A percentile compares a stretch with the other conserved stretches of the same genome.
These are phyloP conservation scores for Thamnidium elegans DNA, from an alignment of 192 early-diverging fungal species.

Conservation along the genomic window DNA sequence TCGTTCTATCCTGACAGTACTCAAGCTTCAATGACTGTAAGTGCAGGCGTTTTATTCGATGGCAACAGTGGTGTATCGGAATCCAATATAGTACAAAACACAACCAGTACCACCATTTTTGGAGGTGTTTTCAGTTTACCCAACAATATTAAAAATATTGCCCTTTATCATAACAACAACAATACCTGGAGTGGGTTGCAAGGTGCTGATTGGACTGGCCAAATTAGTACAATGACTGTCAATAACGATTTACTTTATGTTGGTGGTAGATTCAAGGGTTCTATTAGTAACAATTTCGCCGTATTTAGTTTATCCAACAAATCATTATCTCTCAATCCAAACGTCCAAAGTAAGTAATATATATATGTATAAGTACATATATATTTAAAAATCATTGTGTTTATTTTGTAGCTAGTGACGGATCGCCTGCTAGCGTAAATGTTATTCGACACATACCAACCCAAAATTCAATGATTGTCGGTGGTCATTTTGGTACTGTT, in stretches of 20 bases:
- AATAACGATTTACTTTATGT: constrained; percentile 55
- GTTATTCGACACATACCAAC: constrained; percentile 20
- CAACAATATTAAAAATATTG: constrained; percentile 42
- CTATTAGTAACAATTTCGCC: constrained; percentile 25
- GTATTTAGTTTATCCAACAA: constrained; percentile 52
- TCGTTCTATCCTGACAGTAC: constrained; percentile 16
- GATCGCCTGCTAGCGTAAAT: constrained; percentile 23
- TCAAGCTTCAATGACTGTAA: constrained; percentile 25
- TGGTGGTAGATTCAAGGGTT: constrained; percentile 48
- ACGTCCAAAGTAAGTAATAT: constrained; percentile 27
- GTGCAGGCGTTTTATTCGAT: constrained; percentile 42
- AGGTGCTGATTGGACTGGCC: constrained; percentile 41
- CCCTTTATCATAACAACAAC: constrained; percentile 45
- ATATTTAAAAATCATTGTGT: constrained; percentile 9
- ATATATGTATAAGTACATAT: too few species aligned
- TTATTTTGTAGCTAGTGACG: constrained; percentile 25
- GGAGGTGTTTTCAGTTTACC: constrained; percentile 56
- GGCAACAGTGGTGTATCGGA: constrained; percentile 20
- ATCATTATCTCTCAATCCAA: constrained; percentile 21
- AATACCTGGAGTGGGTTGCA: constrained; percentile 45
- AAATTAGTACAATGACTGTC: constrained; percentile 48
- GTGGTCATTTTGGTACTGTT: constrained; percentile 56
- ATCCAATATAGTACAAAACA: constrained; percentile 32
- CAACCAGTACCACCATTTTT: constrained; percentile 33
- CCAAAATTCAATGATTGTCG: constrained; percentile 44